Base-by-base conservation (phyloP, 352 stramenopile species). In the Pythium inflatum region DNA sequence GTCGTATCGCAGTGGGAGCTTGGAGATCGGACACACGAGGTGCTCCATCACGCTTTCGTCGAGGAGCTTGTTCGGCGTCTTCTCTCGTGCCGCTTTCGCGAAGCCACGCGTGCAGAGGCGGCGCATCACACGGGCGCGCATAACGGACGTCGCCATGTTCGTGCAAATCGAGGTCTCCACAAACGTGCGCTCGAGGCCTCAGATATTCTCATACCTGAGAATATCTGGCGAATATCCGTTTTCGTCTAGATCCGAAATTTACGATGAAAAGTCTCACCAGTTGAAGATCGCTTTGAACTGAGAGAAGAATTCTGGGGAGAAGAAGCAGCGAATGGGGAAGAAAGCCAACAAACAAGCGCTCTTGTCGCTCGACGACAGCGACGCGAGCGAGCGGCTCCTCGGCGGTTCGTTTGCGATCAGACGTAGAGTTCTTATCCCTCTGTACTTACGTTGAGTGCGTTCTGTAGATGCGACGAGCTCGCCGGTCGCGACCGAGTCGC, bases 11-110 rank as follows among this genome's bases (percentile, higher is more conserved):
- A 95, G 73, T 31, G 88, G 81, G 63, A 74, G 85, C 83, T 94
- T 95, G 77, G 88, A 95, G 60, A 95, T 90, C 7, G 88, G 88
- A 63, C 87, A 94, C 56, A 94, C 87, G 33, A 95, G 75, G 62
- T 94, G 87, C 51, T 92, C 73, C 73, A 95, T 69, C 34, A 95
- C 69, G 68, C 72, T 81, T 75, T 91, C 87, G 62, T 94, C 85
- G 12, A 72, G 45, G 22, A 93, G 73, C 20, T 59, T 7, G 20
- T 7, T n/a, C 41, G 41, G 41, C 20, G 41, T 25, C 6, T 50
- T 50, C 41, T 50, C 41, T n/a, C 25, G 30, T 36, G 25, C 38
- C 49, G 28, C 3, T 25, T 16, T 38, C 4, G 49, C 27, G n/a
- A 57, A 41, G 16, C 12, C 11, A 25, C 49, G 49, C 25, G 27